Conservation (phyloP, 331 rosid genomes). For the Cydonia oblonga region DNA sequence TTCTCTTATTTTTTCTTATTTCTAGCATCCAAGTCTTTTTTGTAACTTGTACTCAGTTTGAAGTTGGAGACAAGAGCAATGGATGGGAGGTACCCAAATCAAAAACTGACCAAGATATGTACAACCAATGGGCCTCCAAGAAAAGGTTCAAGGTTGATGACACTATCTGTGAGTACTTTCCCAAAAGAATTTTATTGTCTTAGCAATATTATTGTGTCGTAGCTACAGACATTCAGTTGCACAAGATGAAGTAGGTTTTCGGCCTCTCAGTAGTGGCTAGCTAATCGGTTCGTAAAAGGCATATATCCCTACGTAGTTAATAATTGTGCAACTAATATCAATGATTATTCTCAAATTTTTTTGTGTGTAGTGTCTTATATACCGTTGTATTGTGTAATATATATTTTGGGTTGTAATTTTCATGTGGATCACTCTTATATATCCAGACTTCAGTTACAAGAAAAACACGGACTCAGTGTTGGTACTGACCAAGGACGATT, state of each 20-base stretch:
- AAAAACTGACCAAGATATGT: slow-evolving; percentile 16
- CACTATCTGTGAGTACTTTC: slow-evolving; percentile 48
- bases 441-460: slow-evolving; percentile 3
- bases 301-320: not conserved
- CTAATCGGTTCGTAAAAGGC: not conserved
- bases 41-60: slow-evolving; percentile 31
- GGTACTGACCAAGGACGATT: slow-evolving; percentile 59
- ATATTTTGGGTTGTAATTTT: not conserved
- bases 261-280: no score
- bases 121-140: slow-evolving; percentile 65
- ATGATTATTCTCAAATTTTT: no score
- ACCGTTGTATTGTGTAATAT: not conserved
- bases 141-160: slow-evolving; percentile 60
- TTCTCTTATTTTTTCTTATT: slow-evolving; percentile 17
- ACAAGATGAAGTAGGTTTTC: no score
- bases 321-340: no score
- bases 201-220: not conserved
- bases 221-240: not conserved
- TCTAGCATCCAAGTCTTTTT: slow-evolving; percentile 8
- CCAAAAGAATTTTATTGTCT: not conserved
- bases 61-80: slow-evolving; percentile 36
- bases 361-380: no score
- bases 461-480: slow-evolving; percentile 46
- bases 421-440: no score
- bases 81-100: slow-evolving; percentile 66